Percentiles rank a stretch among this genome's conserved stretches.
These are phyloP conservation scores for Fusarium caatingaense DNA, from an alignment of 2,329 filamentous ascomycete species.

Conservation along the genomic window DNA sequence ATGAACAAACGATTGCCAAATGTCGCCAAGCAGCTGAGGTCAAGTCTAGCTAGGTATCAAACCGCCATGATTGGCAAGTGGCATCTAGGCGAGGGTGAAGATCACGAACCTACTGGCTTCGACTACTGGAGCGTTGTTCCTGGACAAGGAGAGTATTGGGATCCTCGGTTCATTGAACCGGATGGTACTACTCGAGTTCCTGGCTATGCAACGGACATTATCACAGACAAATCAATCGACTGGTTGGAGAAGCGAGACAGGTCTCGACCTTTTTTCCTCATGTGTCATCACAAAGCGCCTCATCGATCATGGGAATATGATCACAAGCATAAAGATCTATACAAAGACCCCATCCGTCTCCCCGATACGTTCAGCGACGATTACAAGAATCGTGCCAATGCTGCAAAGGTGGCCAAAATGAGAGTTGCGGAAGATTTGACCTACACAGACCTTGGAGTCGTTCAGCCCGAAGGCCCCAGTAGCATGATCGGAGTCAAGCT, in stretches of 20 bases:
- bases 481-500: slow-evolving; percentile 50
- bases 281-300: slow-evolving; percentile 68
- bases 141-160: slow-evolving; percentile 64
- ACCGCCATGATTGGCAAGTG: slow-evolving; percentile 67
- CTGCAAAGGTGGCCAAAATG: slow-evolving; percentile 63
- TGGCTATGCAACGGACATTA: slow-evolving; percentile 64
- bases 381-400: slow-evolving; percentile 64
- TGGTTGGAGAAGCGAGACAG: slow-evolving; percentile 53
- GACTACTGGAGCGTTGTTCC: slow-evolving; percentile 64
- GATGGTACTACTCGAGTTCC: slow-evolving; percentile 47
- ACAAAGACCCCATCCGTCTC: slow-evolving; percentile 58
- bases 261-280: slow-evolving; percentile 62
- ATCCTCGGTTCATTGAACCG: slow-evolving; percentile 61
- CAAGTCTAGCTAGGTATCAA: slow-evolving; percentile 56
- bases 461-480: slow-evolving; percentile 61
- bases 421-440: slow-evolving; percentile 63
- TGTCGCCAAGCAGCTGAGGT: slow-evolving; percentile 61
- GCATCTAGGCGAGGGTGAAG: slow-evolving; percentile 62
- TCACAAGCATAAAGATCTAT: slow-evolving; percentile 60
- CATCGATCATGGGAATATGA: slow-evolving; percentile 65
- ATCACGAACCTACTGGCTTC: slow-evolving; percentile 61
- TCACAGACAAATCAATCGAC: slow-evolving; percentile 61
- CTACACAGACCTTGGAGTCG: slow-evolving; percentile 62
- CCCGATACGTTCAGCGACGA: slow-evolving; percentile 66
- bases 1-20: slow-evolving; percentile 64